Evolutionary conservation across 1,139 yeast species (phyloP).

Genomic region (Meyerozyma carpophila): DNA sequence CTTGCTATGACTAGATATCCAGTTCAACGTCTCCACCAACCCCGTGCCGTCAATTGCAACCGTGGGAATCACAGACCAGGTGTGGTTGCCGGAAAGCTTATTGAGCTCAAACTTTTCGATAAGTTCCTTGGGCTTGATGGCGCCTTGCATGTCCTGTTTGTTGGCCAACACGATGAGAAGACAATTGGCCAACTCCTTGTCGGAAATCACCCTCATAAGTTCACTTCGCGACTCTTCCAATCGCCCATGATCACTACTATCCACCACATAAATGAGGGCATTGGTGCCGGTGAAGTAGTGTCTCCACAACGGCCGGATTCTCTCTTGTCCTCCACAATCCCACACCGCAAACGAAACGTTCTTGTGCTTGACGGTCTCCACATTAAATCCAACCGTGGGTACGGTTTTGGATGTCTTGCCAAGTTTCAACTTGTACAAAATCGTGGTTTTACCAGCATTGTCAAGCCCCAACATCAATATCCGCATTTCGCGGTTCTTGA

Average conservation of each 20-base stretch:
- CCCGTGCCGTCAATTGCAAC: slow-evolving; percentile 76
- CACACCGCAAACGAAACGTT: slow-evolving; percentile 89
- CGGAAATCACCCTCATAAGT: slow-evolving; percentile 68
- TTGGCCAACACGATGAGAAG: slow-evolving; percentile 81
- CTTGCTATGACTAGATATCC: slow-evolving; percentile 62
- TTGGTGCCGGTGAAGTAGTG: slow-evolving; percentile 92
- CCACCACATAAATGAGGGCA: slow-evolving; percentile 90
- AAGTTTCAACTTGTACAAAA: slow-evolving; percentile 65
- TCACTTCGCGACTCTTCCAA: slow-evolving; percentile 77
- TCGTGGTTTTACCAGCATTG: slow-evolving; percentile 87
- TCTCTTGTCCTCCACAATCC: slow-evolving; percentile 97
- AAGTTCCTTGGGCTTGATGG: slow-evolving; percentile 61
- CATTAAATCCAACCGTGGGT: slow-evolving; percentile 93
- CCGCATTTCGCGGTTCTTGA: slow-evolving; percentile 47
- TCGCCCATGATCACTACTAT: slow-evolving; percentile 67
- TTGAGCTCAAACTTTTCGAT: slow-evolving; percentile 55
- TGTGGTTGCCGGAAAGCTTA: slow-evolving; percentile 49
- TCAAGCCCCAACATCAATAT: slow-evolving; percentile 89
- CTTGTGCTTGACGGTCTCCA: slow-evolving; percentile 84
- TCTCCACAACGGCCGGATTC: slow-evolving; percentile 89
- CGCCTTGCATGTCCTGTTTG: slow-evolving; percentile 73
- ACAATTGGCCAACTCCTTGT: slow-evolving; percentile 77
- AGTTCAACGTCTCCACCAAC: slow-evolving; percentile 64
- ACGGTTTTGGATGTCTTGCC: slow-evolving; percentile 78
- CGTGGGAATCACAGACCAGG: slow-evolving; percentile 75